Evolutionary conservation across 2,329 filamentous ascomycete species (phyloP), one percentile per base, ranked within the genome.

Genomic region (Microsporum ferrugineum): DNA sequence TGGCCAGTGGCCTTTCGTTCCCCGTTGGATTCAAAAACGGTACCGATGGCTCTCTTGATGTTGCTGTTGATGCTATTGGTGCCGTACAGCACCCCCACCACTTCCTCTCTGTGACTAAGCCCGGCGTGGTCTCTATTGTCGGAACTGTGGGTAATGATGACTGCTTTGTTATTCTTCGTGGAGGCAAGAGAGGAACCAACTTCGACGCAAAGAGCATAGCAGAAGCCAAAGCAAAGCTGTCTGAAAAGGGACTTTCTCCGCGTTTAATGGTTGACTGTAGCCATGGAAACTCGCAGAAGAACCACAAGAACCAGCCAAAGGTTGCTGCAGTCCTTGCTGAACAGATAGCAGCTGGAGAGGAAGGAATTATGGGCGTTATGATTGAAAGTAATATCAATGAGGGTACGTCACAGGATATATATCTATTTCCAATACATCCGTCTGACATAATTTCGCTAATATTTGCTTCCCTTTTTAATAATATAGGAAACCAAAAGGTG

Each of bases 1-100:
- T 99, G 65, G 94, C 94, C 3, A 95, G 89, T 33, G 94, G 94
- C 68, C 82, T 97, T 60, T 95, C 89, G 62, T 97, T 96, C 87
- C 94, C 94, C 27, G 91, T 99, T 67, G 94, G 94, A 63, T 99
- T 96, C 87, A 99, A 99, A 85, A 99, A 99, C 77, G 94, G 94
- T 64, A 99, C 94, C 29, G 94, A 99, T 70, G 94, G 94, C 47
- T 90, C 88, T 68, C 79, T 99, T 61, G 85, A 84, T 33, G 91
- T 97, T 23, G 91, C 92, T 23, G 95, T 97, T 69, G 94, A 99
- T 73, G 94, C 94, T 38, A 96, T 97, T 72, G 94, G 92, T 63
- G 86, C 89, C 29, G 76, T 77, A 4, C 71, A 73, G 58, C 74
- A 79, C 68, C 77, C 77, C 7, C 94, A 99, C 76, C 92, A 96